Conservation (phyloP, 2,329 filamentous ascomycete species). For the Cordyceps cicadae region DNA sequence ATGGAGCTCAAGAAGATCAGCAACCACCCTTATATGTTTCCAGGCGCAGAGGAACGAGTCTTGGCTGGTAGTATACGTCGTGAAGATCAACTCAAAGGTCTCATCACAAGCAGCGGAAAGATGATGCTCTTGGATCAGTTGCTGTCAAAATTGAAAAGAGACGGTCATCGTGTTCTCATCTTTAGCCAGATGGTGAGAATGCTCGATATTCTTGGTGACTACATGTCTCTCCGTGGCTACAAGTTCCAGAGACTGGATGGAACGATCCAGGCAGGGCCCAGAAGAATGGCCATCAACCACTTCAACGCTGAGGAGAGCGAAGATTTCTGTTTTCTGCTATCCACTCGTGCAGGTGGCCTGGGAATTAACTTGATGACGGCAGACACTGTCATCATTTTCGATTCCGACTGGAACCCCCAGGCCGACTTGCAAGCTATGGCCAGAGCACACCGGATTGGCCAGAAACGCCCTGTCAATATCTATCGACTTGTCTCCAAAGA, state of each 20-base stretch:
- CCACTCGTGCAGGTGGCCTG: slow-evolving; percentile 90
- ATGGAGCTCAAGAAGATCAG: slow-evolving; percentile 99
- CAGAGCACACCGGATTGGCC: slow-evolving; percentile 92
- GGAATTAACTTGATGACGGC: slow-evolving; percentile 99
- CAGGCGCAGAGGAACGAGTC: slow-evolving; percentile 84
- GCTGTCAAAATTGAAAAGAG: slow-evolving; percentile 85
- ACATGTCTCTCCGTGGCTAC: slow-evolving; percentile 86
- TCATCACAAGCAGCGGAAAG: slow-evolving; percentile 96
- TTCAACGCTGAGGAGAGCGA: slow-evolving; percentile 96
- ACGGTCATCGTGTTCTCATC: slow-evolving; percentile 91
- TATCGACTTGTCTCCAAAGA: slow-evolving; percentile 96
- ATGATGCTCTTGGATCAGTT: slow-evolving; percentile 98
- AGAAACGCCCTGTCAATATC: slow-evolving; percentile 91
- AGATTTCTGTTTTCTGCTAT: slow-evolving; percentile 93
- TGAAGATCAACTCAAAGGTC: slow-evolving; percentile 82
- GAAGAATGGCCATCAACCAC: slow-evolving; percentile 92
- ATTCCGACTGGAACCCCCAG: slow-evolving; percentile 98
- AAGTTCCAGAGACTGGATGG: slow-evolving; percentile 92
- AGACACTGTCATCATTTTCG: slow-evolving; percentile 94
- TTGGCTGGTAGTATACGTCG: slow-evolving; percentile 70
- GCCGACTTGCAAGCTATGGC: slow-evolving; percentile 98
- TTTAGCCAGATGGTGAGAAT: slow-evolving; percentile 99
- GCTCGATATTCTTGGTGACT: slow-evolving; percentile 92
- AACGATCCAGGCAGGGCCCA: slow-evolving; percentile 79
- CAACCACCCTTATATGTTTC: slow-evolving; percentile 98